A percentile compares a stretch with the other conserved stretches of the same genome.
Conservation (phyloP, 2,329 filamentous ascomycete species). For the Colletotrichum neosansevieriae region DNA sequence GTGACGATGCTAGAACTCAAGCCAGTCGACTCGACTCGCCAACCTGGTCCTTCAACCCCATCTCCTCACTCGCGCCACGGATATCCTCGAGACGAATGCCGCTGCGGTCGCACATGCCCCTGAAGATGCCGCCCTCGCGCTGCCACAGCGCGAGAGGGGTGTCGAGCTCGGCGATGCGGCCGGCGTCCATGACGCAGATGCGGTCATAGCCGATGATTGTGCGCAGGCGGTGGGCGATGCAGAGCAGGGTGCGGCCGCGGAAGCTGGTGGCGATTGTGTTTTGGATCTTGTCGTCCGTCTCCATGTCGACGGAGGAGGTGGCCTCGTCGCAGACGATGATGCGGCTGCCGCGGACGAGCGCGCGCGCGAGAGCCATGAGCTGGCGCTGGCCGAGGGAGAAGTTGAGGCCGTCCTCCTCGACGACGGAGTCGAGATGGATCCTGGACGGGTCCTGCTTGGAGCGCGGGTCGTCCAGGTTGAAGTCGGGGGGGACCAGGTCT, state of each 20-base stretch:
- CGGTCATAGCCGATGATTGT: conserved; percentile 96
- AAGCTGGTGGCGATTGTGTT: conserved; percentile 87
- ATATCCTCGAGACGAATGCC: conserved; percentile 76
- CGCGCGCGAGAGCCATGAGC: conserved; percentile 92
- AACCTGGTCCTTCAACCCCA: conserved; percentile 41
- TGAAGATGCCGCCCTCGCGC: conserved; percentile 79
- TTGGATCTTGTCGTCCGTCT: conserved; percentile 97
- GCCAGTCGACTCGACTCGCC: conserved; percentile 36
- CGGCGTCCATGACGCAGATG: conserved; percentile 96
- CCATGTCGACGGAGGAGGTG: conserved; percentile 92
- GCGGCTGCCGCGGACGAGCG: conserved; percentile 85
- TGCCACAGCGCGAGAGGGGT: conserved; percentile 80
- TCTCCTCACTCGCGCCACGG: conserved; percentile 54
- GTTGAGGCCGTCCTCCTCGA: conserved; percentile 96
- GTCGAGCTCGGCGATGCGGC: conserved; percentile 88
- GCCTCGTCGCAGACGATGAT: conserved; percentile 99
- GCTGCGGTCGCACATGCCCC: conserved; percentile 89
- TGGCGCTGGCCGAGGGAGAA: conserved; percentile 96
- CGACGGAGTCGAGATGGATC: conserved; percentile 84
- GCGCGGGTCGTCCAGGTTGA: conserved; percentile 42
- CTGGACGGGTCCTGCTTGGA: conserved; percentile 58
- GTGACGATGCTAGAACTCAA: conserved; percentile 14
- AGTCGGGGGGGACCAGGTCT: conserved; percentile 71
- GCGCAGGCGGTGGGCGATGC: conserved; percentile 90
- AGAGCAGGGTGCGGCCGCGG: conserved; percentile 86